phyloP scores from a whole-genome alignment of 805 yeast genomes.

The Schwanniomyces polymorphus region DNA sequence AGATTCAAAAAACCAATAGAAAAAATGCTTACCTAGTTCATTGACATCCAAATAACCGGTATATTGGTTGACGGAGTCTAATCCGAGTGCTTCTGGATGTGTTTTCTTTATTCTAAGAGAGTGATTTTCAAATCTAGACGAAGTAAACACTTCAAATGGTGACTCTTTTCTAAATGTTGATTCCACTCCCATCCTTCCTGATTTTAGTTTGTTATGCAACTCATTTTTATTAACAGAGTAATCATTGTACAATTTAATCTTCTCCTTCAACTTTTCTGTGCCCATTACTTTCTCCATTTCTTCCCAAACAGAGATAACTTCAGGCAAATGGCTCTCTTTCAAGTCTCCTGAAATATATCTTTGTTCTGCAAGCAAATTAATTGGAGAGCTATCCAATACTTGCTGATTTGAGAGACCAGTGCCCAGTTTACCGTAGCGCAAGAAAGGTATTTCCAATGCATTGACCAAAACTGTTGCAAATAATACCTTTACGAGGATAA shows the following conservation, averaged over 20 bases:
- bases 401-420: constrained; percentile 4
- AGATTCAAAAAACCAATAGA: constrained; percentile 92
- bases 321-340: constrained; percentile 6
- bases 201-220: not conserved
- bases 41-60: constrained; percentile 41
- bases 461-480: constrained; percentile 5
- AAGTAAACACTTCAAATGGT: constrained; percentile 16
- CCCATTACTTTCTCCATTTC: constrained; percentile 9
- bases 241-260: constrained; percentile 7
- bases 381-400: not conserved
- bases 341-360: constrained; percentile 2
- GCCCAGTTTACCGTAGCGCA: constrained; percentile 3
- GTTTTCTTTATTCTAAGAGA: constrained; percentile 30
- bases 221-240: not conserved
- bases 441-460: constrained; percentile 7
- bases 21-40: constrained; percentile 65
- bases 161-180: not conserved
- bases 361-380: not conserved
- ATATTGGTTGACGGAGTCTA: constrained; percentile 36
- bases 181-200: not conserved
- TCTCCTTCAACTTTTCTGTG: constrained; percentile 6
- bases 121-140: constrained; percentile 23
- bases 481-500: constrained; percentile 8
- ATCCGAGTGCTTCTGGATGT: constrained; percentile 34
- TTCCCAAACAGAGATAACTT: constrained; percentile 16